Evolutionary conservation across 495 filamentous ascomycete species (phyloP), one percentile per base, ranked within the genome.

Genomic region (Apiosordaria backusii): DNA sequence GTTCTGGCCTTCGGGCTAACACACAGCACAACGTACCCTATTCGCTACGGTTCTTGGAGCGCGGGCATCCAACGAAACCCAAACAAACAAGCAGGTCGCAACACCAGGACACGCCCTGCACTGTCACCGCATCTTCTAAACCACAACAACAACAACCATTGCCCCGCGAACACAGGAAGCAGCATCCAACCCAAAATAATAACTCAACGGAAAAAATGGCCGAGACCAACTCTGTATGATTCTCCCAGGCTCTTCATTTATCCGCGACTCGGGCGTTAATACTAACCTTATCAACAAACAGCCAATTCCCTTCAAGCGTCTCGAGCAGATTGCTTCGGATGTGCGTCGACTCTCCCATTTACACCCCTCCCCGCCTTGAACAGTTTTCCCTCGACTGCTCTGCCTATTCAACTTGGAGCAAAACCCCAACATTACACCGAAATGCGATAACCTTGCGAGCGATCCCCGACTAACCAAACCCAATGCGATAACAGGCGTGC

Each of bases 261-360:
- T 22, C n/a, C 3, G 6, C 0, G 29, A 57, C 10, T 25, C 24
- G 26, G 26, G 19, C 27, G 4, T 63, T 67, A 45, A 70, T 45
- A 57, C 50, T 68, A 26, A 26, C 19, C 26, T 35, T n/a, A 50
- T 65, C 1, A 53, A 63, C 63, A 45, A 45, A 45, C 16, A 96
- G 91, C 93, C 92, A 50, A 82, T 97, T 59, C 84, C 91, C 50
- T 80, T 86, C 62, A 85, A 86, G 66, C 86, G 93, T 68, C 86
- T 97, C 63, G 87, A 86, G 77, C 89, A 94, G 77, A 93, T 97
- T 74, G 89, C 90, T 66, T 87, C 82, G 68, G 88, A 92, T 80
- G 92, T 96, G 84, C 65, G 86, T 83, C 70, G 63, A 65, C 54
- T 64, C 63, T 52, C 61, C 35, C 35, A 1, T 50, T 26, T 24